Evolutionary conservation across 2,329 filamentous ascomycete genomes (phyloP).

Genomic region (Nemania abortiva): DNA sequence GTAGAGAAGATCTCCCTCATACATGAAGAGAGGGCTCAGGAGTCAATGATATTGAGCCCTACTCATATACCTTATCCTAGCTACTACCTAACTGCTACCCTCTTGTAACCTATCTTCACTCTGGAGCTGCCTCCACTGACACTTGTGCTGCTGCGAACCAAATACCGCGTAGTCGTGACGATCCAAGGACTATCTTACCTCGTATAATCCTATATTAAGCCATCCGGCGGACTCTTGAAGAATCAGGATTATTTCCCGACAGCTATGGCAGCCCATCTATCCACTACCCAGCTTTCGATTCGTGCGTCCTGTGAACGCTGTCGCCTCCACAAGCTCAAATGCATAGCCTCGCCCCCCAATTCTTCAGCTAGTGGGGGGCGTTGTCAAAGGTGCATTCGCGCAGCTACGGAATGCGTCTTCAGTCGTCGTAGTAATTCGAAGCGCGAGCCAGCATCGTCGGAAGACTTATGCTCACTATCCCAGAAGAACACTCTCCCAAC

Average conservation of each 20-base stretch:
- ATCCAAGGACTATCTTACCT: not conserved
- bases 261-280: not conserved
- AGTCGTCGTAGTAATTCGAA: not conserved
- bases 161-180: not conserved
- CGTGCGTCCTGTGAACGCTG: slow-evolving; percentile 2
- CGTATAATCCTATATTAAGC: not conserved
- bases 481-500: not conserved
- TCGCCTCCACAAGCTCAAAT: not conserved
- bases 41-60: too few species aligned
- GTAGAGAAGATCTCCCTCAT: too few species aligned
- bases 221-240: not conserved
- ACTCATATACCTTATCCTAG: too few species aligned
- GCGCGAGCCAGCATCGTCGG: not conserved
- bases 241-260: not conserved
- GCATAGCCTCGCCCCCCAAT: not conserved
- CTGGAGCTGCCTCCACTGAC: too few species aligned
- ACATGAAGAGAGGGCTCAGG: too few species aligned
- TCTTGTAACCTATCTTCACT: too few species aligned
- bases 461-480: not conserved
- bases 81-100: too few species aligned
- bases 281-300: slow-evolving; percentile 1
- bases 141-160: not conserved
- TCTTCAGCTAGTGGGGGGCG: not conserved
- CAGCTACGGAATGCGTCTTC: slow-evolving; percentile 1
- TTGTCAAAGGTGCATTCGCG: not conserved